phyloP scores from a whole-genome alignment of 371 early-diverging fungal genomes.

The Dichotomocladium elegans region DNA sequence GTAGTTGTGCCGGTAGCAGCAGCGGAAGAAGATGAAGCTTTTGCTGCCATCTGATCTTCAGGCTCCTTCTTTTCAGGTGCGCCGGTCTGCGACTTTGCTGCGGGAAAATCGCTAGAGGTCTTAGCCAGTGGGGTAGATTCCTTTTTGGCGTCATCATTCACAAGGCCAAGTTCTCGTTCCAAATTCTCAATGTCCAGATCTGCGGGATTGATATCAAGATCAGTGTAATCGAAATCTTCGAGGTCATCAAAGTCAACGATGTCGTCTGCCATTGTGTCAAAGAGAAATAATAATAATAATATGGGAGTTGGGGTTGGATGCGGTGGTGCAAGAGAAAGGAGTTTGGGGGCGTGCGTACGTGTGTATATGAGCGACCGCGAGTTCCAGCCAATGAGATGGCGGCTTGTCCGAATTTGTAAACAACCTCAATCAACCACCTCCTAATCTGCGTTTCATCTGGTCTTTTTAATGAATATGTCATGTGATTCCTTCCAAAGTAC shows the following conservation, averaged over 20 bases:
- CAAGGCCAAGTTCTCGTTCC: slow-evolving; percentile 5
- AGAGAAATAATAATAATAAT: too few species aligned
- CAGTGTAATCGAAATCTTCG: slow-evolving; percentile 1
- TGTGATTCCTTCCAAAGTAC: background rate
- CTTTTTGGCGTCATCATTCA: background rate
- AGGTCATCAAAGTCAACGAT: slow-evolving; percentile 1
- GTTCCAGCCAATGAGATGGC: background rate
- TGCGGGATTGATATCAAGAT: slow-evolving; percentile 5
- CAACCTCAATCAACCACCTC: background rate
- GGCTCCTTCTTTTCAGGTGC: background rate
- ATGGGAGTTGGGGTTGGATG: too few species aligned
- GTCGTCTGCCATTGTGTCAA: slow-evolving; percentile 3
- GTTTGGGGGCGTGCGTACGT: background rate
- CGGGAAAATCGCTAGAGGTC: too few species aligned
- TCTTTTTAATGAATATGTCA: background rate
- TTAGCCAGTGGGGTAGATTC: background rate
- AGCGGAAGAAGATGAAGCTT: background rate
- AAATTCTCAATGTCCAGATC: slow-evolving; percentile 9
- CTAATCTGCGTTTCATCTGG: background rate
- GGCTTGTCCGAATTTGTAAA: background rate
- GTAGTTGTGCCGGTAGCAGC: background rate
- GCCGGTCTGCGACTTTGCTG: too few species aligned
- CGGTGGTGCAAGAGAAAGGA: background rate
- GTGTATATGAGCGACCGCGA: background rate
- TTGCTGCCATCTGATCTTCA: background rate